Evolutionary conservation across 805 yeast species (phyloP), one percentile per base, ranked within the genome.

Genomic region (Barnettozyma populi): DNA sequence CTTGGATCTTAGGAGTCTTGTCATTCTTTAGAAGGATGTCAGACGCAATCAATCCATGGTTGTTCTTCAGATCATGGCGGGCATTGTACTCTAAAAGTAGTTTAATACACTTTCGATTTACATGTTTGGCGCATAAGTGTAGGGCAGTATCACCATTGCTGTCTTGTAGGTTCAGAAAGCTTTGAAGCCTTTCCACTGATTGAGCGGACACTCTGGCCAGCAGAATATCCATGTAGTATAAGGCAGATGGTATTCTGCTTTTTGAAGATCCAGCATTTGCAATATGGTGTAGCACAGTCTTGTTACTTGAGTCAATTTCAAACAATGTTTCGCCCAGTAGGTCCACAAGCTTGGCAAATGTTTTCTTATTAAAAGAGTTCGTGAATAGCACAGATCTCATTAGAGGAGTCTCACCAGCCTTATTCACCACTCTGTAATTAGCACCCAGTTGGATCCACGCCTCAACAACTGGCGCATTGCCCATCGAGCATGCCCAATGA

Each of bases 401-500:
- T 35, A 94, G 70, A 5, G 98, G 95, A 20, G 90, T 90, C 61
- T 90, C 88, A 0, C 97, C 97, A 40, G 76, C 75, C 50, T 80
- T 75, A 57, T 86, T 86, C 14, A 76, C 66, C 4, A 73, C 72
- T 41, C 74, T 66, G 47, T 79, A 76, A 66, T 82, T 78, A 2
- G 96, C 94, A 5, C 96, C 95, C 36, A 84, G 79, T 25, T 80
- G 73, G 27, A 88, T 67, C 37, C 94, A 72, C 13, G 90, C 76
- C 55, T 85, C 94, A 47, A 88, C 82, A 67, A 90, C 81, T 41
- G 76, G 77, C 31, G 84, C 67, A 62, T 84, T 87, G 4, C 98
- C 99, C 78, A 94, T 89, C 1, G 98, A 86, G 51, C 97, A 89
- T 0, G 98, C 96, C 97, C 98, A 94, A 66, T 94, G 99, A 56